Evolutionary conservation across 2,329 filamentous ascomycete genomes (phyloP).

Genomic region (Dryadomyces quercus-mongolicae): DNA sequence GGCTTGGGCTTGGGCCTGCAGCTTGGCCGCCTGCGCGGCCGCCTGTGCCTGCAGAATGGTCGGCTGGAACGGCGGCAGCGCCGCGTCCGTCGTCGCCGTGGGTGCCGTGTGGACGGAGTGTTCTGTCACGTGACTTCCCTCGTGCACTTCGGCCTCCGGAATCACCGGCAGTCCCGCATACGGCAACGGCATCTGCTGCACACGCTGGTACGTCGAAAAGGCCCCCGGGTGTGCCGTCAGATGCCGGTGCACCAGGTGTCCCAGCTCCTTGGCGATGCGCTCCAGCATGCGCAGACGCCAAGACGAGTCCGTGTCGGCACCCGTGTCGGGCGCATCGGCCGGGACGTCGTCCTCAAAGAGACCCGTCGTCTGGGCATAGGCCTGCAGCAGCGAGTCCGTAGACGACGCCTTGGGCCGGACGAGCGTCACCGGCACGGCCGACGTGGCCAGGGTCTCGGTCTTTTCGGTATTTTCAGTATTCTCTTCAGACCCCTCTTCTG

Average conservation of each 20-base stretch:
- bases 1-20: neutral
- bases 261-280: slow-evolving; percentile 76
- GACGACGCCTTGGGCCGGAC: slow-evolving; percentile 24
- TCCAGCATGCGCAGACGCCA: slow-evolving; percentile 77
- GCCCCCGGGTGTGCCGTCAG: slow-evolving; percentile 72
- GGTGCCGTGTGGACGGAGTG: slow-evolving; percentile 3
- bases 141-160: slow-evolving; percentile 32
- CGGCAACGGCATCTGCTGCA: slow-evolving; percentile 53
- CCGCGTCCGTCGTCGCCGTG: slow-evolving; percentile 17
- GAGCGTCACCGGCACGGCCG: neutral
- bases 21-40: neutral
- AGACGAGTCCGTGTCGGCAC: slow-evolving; percentile 17
- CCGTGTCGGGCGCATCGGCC: slow-evolving; percentile 8
- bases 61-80: slow-evolving; percentile 35
- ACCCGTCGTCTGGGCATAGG: neutral
- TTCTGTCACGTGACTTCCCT: slow-evolving; percentile 1
- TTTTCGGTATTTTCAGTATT: slow-evolving; percentile 14
- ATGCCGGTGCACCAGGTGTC: slow-evolving; percentile 68
- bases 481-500: too few relatives aligned
- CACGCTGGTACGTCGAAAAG: slow-evolving; percentile 66
- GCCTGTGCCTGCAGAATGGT: slow-evolving; percentile 28
- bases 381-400: slow-evolving; percentile 19
- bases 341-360: slow-evolving; percentile 16
- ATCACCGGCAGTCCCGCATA: slow-evolving; percentile 68
- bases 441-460: neutral